Base-by-base conservation (phyloP, 371 early-diverging fungal species). In the Basidiobolus meristosporus region DNA sequence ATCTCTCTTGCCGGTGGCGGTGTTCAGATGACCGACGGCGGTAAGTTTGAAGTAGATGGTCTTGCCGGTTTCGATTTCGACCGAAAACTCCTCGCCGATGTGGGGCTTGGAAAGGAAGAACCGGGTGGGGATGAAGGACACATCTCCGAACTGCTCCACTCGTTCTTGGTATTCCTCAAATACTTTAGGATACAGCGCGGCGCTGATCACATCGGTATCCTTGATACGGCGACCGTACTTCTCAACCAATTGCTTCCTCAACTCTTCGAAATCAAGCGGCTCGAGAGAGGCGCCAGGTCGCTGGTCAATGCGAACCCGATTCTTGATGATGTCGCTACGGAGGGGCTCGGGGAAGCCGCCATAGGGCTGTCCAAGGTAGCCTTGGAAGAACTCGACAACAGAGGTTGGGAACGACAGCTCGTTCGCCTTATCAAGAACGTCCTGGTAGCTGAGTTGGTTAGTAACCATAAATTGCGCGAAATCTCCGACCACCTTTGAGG, bases 401-500 rank as follows among this genome's bases (percentile, higher is more conserved):
- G 85, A 84, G 18, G 75, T 75, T 18, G 95, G 95, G 77, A 93
- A 90, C 23, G 82, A 81, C 18, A 91, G 59, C 7, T 63, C 67
- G 1, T 67, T 53, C 1, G 89, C 88, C 31, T 69, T 67, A 39
- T 77, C 77, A 40, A 64, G 45, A 2, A 93, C 82, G 23, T 85
- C 86, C 41, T 80, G 51, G 29, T 65, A 76, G 1, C 52, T 56
- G 33, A 90, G 54, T 26, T 72, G 65, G 65, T 89, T 86, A 35
- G 89, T 73, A 6, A 91, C 95, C 84, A 93, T 82, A 51, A 93
- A 90, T 58, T 93, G 95, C 33, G 95, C 92, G 30, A 93, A 62
- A 61, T 93, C 95, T 36, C 95, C 95, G 7, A 93, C 91, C n/a
- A 93, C 95, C 64, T 93, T 93, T 53, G 82, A 82, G 30, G 89